These are phyloP conservation scores for Thuidium tamariscinum DNA, from an alignment of 225 moss, liverwort and hornwort genomes.

Conservation along the genomic window DNA sequence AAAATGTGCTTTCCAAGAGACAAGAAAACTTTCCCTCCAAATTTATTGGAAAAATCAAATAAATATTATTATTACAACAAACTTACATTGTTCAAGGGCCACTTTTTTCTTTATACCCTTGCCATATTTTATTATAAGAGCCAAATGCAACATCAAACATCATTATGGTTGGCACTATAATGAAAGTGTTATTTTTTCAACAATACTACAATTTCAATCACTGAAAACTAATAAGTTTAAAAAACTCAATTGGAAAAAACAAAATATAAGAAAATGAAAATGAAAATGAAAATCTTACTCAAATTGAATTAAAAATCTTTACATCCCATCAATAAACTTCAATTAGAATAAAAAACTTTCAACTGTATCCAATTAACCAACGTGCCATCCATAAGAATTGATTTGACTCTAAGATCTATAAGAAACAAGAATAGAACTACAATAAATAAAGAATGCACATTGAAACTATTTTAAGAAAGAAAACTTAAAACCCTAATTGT, in stretches of 20 bases:
- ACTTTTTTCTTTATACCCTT: not conserved
- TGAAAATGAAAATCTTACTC: not conserved
- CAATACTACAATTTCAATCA: not conserved
- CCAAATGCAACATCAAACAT: not conserved
- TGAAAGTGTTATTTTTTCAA: not conserved
- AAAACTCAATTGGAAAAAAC: not conserved
- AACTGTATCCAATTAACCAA: not conserved
- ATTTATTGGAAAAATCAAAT: not conserved
- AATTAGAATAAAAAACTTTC: not conserved
- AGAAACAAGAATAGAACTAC: not conserved
- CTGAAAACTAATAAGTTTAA: fast-evolving
- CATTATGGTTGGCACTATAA: not conserved
- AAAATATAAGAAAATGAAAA: not conserved
- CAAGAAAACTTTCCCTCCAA: fast-evolving
- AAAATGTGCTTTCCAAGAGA: fast-evolving
- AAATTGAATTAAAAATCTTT: not conserved
- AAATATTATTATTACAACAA: not conserved
- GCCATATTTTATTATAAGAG: not conserved
- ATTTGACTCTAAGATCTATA: not conserved
- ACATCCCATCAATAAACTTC: fast-evolving
- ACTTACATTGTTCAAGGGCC: not conserved
- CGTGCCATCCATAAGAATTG: not conserved
- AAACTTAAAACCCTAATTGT: not conserved
- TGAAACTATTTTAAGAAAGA: not conserved
- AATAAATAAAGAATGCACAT: not conserved